Percentiles rank a stretch among this genome's conserved stretches.
phyloP scores from a whole-genome alignment of 1,284 basidiomycete species.

The Trichosporon coremiiforme region DNA sequence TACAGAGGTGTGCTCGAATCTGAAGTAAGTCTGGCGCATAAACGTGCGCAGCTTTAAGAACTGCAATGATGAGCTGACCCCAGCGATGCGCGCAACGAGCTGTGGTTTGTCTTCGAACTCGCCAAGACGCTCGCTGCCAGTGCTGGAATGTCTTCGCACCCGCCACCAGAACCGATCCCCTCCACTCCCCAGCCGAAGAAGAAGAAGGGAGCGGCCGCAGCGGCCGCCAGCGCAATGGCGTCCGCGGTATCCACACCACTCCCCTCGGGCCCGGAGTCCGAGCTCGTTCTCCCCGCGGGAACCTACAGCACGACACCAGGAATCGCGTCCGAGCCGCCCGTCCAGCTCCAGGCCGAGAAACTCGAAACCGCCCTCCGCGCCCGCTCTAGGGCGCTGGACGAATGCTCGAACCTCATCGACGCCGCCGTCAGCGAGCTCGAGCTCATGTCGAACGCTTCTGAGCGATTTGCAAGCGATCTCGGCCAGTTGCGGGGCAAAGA shows the following conservation, averaged over 20 bases:
- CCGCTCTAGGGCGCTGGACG: slow-evolving; percentile 45
- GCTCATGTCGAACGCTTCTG: slow-evolving; percentile 41
- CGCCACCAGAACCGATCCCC: slow-evolving; percentile 37
- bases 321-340: slow-evolving; percentile 23
- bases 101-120: slow-evolving; percentile 52
- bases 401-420: slow-evolving; percentile 49
- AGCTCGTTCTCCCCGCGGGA: slow-evolving; percentile 45
- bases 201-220: slow-evolving; percentile 8
- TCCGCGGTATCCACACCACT: slow-evolving; percentile 4
- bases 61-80: neutral
- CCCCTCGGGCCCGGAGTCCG: neutral
- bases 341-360: slow-evolving; percentile 32
- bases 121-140: slow-evolving; percentile 45
- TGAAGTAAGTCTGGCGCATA: slow-evolving; percentile 46
- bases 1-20: slow-evolving; percentile 38
- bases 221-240: neutral
- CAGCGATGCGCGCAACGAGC: slow-evolving; percentile 50
- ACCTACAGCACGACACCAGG: slow-evolving; percentile 36
- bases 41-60: too few species aligned
- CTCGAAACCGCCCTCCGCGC: slow-evolving; percentile 45
- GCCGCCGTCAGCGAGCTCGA: slow-evolving; percentile 49
- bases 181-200: slow-evolving; percentile 20
- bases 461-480: slow-evolving; percentile 43
- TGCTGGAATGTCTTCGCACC: slow-evolving; percentile 34
- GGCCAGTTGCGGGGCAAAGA: slow-evolving; percentile 37